phyloP scores from a whole-genome alignment of 768 basidiomycete genomes.

The Boletus vermiculosoides region DNA sequence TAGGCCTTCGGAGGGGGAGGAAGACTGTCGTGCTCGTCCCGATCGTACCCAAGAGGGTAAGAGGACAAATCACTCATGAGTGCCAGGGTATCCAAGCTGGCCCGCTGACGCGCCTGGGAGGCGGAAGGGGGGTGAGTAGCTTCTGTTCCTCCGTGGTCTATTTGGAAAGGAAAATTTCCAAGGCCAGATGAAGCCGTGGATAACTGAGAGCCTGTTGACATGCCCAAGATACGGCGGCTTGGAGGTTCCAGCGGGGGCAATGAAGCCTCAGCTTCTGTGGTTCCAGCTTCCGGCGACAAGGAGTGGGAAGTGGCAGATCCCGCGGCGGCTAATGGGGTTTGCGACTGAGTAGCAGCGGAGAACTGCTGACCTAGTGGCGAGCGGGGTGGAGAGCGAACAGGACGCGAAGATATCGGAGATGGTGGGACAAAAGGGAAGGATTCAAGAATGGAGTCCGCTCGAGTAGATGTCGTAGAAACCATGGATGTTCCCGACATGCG shows the following conservation, averaged over 20 bases:
- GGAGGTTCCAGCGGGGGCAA: conserved; percentile 41
- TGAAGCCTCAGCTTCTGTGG: conserved; percentile 36
- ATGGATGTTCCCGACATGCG: conserved; percentile 66
- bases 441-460: conserved; percentile 82
- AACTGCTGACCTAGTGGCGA: conserved; percentile 68
- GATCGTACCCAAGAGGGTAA: conserved; percentile 78
- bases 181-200: conserved; percentile 80
- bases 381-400: conserved; percentile 69
- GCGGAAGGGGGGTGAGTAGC: conserved; percentile 33
- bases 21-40: conserved; percentile 30
- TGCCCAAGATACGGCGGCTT: conserved; percentile 57
- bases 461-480: conserved; percentile 64
- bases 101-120: conserved; percentile 55
- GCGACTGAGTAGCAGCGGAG: conserved; percentile 31
- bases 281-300: conserved; percentile 7
- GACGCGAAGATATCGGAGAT: conserved; percentile 82
- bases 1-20: conserved; percentile 29
- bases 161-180: conserved; percentile 84
- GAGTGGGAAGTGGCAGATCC: neutral
- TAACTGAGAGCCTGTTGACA: conserved; percentile 74
- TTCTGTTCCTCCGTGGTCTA: conserved; percentile 58
- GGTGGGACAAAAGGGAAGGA: conserved; percentile 89
- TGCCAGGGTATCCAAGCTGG: conserved; percentile 82
- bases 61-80: conserved; percentile 80
- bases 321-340: conserved; percentile 1